Evolutionary conservation across 2,329 filamentous ascomycete species (phyloP), one percentile per base, ranked within the genome.

Genomic region (Rhynchosporium graminicola): DNA sequence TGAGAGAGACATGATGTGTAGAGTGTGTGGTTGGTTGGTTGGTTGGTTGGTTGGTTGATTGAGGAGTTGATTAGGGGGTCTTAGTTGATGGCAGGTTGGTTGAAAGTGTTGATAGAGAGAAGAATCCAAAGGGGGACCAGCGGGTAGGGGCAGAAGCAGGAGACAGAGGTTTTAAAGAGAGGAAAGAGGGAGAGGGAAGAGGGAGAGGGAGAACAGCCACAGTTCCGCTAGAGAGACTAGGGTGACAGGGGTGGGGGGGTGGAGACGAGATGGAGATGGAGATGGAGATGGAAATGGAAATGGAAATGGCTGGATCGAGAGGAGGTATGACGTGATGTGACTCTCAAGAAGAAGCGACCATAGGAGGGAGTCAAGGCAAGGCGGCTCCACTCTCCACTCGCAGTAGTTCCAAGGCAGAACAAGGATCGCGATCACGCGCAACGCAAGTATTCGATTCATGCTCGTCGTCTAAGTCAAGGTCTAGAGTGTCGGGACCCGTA

Each of bases 1-100:
- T 63, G 70, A 68, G 60, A 72, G 70, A 69, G 70, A 72, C 70
- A 72, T 72, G 64, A 69, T 71, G 61, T 67, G 61, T 36, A 60
- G 52, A 31, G 65, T 68, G 56, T 68, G 65, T 40, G 65, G 20
- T 20, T 20, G 20, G 20, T 20, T 20, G 20, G 20, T 20, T 20
- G 20, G 20, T 20, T 20, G 20, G 20, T 20, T 20, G 20, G 20
- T 20, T 20, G 20, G 65, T 65, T 68, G 63, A 57, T 68, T 64
- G 63, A 69, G 65, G 42, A 70, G 20, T 62, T 59, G 62, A 69
- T 67, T 42, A 66, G 68, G 56, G 65, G 57, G 68, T 71, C 66
- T 58, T 71, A 63, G 54, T 69, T 45, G 68, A 68, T 62, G 68
- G 62, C 67, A 72, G 31, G 4, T 29, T 46, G 66, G 20, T 20